Evolutionary conservation across 164 flowering plant genomes (phyloP).

Genomic region (Warburgia ugandensis): DNA sequence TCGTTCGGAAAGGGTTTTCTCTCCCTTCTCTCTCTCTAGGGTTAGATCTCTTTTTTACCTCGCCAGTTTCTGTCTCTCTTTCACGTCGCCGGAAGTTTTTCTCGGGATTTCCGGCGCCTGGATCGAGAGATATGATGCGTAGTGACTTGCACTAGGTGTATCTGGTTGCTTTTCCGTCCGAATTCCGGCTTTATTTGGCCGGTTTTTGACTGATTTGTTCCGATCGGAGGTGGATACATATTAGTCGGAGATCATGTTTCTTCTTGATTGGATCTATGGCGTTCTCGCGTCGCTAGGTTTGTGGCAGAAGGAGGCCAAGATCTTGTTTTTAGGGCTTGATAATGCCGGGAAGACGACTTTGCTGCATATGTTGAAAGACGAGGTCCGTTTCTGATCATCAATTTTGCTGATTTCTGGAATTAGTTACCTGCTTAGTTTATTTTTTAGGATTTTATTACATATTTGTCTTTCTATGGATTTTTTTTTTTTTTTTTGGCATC

Average conservation of each 20-base stretch:
- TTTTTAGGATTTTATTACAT: background rate
- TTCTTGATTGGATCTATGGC: conserved; percentile 52
- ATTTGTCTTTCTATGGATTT: background rate
- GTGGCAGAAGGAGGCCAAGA: conserved; percentile 76
- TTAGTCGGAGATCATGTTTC: conserved; percentile 22
- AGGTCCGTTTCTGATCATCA: conserved; percentile 26
- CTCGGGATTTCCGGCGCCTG: background rate
- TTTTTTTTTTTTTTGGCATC: too few species aligned
- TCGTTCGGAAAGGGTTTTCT: too few species aligned
- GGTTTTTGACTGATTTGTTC: conserved; percentile 4
- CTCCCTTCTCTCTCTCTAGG: background rate
- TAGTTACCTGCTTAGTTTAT: background rate
- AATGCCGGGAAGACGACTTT: conserved; percentile 75
- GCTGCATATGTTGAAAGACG: conserved; percentile 71
- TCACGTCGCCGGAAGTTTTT: background rate
- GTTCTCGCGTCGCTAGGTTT: conserved; percentile 61
- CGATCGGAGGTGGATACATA: conserved; percentile 1
- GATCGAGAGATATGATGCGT: too few species aligned
- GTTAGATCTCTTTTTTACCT: background rate
- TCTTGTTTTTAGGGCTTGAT: conserved; percentile 69
- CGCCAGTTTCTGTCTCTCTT: background rate
- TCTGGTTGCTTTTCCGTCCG: conserved; percentile 5
- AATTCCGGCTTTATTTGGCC: background rate
- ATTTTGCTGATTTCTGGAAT: background rate
- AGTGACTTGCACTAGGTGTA: background rate